Evolutionary conservation across 805 yeast genomes (phyloP), one percentile per base, ranked within the genome.

Genomic region (Lipomyces anomalus): DNA sequence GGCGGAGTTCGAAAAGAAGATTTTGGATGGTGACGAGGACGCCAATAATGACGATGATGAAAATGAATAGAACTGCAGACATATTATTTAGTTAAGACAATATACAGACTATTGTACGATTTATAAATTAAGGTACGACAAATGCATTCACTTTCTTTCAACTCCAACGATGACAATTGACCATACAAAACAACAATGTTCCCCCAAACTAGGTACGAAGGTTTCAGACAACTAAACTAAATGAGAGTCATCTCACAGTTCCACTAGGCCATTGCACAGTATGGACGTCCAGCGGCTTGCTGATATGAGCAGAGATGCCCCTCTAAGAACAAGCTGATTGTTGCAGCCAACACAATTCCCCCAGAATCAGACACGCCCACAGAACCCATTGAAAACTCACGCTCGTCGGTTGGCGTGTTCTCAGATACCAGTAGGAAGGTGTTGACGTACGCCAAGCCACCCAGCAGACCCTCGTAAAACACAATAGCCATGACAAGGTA

Each of bases 361-460:
- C 81, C 76, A 1, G 89, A 80, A 59, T 86, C 95, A 47, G 94
- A 82, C 46, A 86, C 75, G 0, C 92, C 84, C 1, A 84, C 90
- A 3, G 89, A 76, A 2, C 95, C 95, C 69, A 87, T 71, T 0
- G 88, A 78, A 63, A 87, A 82, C 66, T 85, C 89, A 50, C 90
- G 69, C 57, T 82, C 75, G 11, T 67, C 50, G 42, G 70, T 47
- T 0, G 70, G 61, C 1, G 74, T 67, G 0, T 74, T 67, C 48
- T 86, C 94, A 30, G 82, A 73, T 1, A 89, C 89, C 13, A 77
- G 69, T 71, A 83, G 69, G 59, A 85, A 90, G 0, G 97, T 89
- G 61, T 90, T 89, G 43, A 87, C 92, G 61, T 90, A 90, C 16
- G 90, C 78, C 1, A 84, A 76, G 0, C 98, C 97, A 1, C 97